A percentile compares a stretch with the other conserved stretches of the same genome.
These are phyloP conservation scores for Phytophthora parvispora DNA, from an alignment of 352 stramenopile species.

Conservation along the genomic window DNA sequence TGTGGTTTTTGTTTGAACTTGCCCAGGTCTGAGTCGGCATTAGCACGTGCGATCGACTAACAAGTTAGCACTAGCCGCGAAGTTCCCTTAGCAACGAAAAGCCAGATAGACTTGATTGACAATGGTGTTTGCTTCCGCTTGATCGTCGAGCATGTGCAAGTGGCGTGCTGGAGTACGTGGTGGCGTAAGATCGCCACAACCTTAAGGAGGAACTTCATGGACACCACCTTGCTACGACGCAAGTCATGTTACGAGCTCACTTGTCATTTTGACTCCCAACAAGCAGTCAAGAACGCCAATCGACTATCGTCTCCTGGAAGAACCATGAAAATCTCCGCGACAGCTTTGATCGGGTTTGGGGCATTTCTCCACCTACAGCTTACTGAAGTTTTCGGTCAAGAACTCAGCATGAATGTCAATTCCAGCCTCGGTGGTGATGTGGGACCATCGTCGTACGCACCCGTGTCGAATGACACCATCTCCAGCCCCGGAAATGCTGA, in stretches of 20 bases:
- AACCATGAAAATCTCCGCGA: slow-evolving; percentile 39
- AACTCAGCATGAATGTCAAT: slow-evolving; percentile 10
- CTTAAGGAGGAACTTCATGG: background rate
- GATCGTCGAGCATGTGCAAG: slow-evolving; percentile 3
- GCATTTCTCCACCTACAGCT: slow-evolving; percentile 29
- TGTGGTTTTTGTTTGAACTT: no score
- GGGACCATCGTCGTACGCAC: slow-evolving; percentile 13
- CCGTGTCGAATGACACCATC: slow-evolving; percentile 6
- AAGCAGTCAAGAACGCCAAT: slow-evolving; percentile 14
- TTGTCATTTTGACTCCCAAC: slow-evolving; percentile 41
- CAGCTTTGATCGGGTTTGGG: slow-evolving; percentile 24
- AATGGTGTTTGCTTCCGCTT: background rate
- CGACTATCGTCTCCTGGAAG: slow-evolving; percentile 4
- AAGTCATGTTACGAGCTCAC: slow-evolving; percentile 21
- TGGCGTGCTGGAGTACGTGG: background rate
- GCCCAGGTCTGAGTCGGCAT: no score
- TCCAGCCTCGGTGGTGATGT: slow-evolving; percentile 25
- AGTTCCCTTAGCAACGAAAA: no score
- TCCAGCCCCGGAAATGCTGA: slow-evolving; percentile 5
- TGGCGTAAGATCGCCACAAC: background rate
- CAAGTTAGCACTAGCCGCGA: no score
- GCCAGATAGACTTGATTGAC: no score
- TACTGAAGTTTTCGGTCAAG: slow-evolving; percentile 18
- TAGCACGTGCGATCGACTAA: no score
- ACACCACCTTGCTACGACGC: background rate